These are phyloP conservation scores for Neurospora sp. DNA, from an alignment of 2,329 filamentous ascomycete genomes.

Conservation along the genomic window DNA sequence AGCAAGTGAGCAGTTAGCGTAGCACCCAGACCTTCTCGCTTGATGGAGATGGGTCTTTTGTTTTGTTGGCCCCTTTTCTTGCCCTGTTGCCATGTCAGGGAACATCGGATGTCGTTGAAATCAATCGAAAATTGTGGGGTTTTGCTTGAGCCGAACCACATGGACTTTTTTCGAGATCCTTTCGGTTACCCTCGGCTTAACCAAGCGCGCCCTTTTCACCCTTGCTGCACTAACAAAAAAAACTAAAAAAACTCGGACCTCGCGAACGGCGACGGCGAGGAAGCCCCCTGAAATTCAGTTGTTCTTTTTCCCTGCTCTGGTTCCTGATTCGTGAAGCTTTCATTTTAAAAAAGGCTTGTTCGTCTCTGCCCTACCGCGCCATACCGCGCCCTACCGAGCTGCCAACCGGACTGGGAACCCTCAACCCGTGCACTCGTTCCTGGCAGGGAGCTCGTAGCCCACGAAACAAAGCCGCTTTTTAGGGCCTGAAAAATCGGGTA, in stretches of 20 bases:
- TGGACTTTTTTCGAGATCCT: background rate
- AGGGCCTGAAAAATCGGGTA: background rate
- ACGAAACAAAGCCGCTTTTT: background rate
- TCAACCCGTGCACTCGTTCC: background rate
- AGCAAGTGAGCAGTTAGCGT: background rate
- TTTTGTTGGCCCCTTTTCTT: background rate
- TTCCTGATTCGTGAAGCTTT: background rate
- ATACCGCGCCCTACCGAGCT: background rate
- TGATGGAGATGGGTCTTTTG: background rate
- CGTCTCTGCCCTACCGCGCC: background rate
- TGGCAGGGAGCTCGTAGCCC: background rate
- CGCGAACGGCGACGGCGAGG: background rate
- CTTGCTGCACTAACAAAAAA: background rate
- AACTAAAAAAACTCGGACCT: background rate
- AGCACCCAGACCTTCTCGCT: background rate
- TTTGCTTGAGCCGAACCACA: background rate
- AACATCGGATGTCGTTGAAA: background rate
- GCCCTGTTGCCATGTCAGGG: background rate
- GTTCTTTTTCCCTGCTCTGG: background rate
- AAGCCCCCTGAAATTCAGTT: background rate
- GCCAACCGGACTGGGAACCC: background rate
- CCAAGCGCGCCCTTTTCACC: background rate
- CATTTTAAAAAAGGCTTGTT: background rate
- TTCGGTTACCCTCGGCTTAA: background rate
- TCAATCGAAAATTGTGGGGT: background rate